Evolutionary conservation across 163 green algal genomes (phyloP).

Genomic region (Scenedesmus sp.): DNA sequence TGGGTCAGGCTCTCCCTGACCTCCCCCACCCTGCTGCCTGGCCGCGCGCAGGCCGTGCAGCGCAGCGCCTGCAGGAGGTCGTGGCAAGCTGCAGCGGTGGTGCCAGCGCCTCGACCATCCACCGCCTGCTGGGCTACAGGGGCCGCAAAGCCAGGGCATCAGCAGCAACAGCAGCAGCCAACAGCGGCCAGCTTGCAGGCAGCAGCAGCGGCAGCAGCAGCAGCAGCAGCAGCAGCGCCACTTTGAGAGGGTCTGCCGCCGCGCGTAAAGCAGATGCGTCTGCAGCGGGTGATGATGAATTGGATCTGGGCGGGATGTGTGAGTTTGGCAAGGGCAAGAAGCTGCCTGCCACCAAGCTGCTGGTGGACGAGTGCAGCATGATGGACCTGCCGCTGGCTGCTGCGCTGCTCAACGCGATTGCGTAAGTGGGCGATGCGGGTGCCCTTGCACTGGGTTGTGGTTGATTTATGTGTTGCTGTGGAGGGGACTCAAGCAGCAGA

Average conservation of each 20-base stretch:
- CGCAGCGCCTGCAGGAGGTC: conserved; percentile 77
- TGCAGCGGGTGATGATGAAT: background rate
- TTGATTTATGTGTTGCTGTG: background rate
- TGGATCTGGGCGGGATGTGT: conserved; percentile 1
- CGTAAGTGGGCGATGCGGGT: conserved; percentile 7
- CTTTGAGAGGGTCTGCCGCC: background rate
- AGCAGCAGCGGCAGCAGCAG: background rate
- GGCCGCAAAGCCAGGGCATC: background rate
- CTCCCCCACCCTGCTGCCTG: background rate
- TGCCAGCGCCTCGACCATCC: conserved; percentile 76
- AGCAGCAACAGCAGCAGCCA: background rate
- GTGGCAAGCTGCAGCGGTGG: background rate
- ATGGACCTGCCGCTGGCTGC: conserved; percentile 82
- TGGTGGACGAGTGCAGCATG: conserved; percentile 93
- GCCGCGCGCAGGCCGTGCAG: conserved; percentile 79
- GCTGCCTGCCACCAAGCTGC: conserved; percentile 56
- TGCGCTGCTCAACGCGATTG: conserved; percentile 76
- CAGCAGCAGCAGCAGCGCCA: conserved; percentile 33
- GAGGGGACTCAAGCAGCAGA: too few species aligned
- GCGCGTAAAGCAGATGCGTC: background rate
- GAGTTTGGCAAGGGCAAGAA: background rate
- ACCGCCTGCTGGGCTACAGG: conserved; percentile 82
- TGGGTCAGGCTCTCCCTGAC: too few species aligned
- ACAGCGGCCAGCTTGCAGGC: background rate
- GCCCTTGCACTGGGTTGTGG: background rate